phyloP scores from a whole-genome alignment of 2,329 filamentous ascomycete species.

The Magnaporthales sp. region DNA sequence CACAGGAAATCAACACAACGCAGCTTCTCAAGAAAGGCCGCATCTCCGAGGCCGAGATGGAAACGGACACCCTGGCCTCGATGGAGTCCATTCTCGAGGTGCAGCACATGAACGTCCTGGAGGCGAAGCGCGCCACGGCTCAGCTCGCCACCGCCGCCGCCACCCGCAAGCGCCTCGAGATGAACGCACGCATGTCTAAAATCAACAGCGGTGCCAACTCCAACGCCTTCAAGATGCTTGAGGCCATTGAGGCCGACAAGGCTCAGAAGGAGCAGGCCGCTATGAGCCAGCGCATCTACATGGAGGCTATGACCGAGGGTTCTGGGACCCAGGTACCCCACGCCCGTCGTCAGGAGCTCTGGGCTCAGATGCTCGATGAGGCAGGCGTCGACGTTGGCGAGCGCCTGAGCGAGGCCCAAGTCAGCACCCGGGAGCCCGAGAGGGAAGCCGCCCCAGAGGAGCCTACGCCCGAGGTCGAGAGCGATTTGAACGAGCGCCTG shows the following conservation, averaged over 20 bases:
- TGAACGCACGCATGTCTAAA: background rate
- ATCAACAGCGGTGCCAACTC: background rate
- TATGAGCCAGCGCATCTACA: constrained; percentile 46
- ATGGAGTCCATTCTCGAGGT: background rate
- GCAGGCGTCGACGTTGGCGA: constrained; percentile 74
- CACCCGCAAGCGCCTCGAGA: constrained; percentile 1
- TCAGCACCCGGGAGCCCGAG: constrained; percentile 48
- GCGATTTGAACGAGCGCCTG: constrained; percentile 57
- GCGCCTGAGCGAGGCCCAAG: constrained; percentile 55
- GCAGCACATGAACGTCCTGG: constrained; percentile 1
- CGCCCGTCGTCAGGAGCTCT: constrained; percentile 78
- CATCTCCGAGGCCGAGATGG: background rate
- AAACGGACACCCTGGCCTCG: background rate
- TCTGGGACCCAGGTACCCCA: constrained; percentile 66
- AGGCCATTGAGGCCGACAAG: constrained; percentile 11
- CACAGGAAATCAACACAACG: background rate
- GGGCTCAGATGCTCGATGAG: constrained; percentile 81
- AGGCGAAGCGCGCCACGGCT: background rate
- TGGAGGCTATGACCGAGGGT: constrained; percentile 73
- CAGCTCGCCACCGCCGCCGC: constrained; percentile 1
- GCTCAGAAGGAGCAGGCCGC: constrained; percentile 37
- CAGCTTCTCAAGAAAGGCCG: background rate
- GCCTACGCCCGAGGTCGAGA: constrained; percentile 70
- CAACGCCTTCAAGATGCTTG: constrained; percentile 1
- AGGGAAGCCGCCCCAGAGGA: constrained; percentile 47